Evolutionary conservation across 176 grass and related monocot species (phyloP).

Genomic region (Rhynchospora breviuscula): DNA sequence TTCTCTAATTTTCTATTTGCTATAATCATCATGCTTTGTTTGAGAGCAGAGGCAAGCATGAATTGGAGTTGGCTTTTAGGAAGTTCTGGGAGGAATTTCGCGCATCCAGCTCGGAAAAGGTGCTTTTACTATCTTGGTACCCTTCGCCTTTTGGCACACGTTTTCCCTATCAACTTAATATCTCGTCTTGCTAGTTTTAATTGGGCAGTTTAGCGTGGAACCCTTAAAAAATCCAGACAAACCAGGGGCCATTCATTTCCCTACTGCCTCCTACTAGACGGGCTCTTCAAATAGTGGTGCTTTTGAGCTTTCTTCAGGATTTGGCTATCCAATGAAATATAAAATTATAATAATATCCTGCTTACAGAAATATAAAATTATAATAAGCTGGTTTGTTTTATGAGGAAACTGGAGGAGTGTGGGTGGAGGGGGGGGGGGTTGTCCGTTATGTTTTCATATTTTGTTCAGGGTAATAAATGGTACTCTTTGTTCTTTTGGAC

Average conservation of each 20-base stretch:
- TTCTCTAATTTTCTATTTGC: not conserved
- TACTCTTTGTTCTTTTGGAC: not conserved
- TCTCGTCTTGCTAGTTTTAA: not conserved
- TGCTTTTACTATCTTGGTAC: conserved; percentile 13
- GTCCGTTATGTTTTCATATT: not conserved
- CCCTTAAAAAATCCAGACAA: not conserved
- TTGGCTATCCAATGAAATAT: too few species aligned
- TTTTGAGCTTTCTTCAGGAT: too few species aligned
- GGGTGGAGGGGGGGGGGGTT: not conserved
- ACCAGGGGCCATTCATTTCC: too few species aligned
- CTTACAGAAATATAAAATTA: too few species aligned
- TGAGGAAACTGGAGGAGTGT: not conserved
- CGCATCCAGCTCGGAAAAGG: conserved; percentile 98
- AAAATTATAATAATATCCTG: too few species aligned
- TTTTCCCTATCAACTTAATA: not conserved
- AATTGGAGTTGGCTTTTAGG: conserved; percentile 86
- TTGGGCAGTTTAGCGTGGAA: not conserved
- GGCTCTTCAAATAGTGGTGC: too few species aligned
- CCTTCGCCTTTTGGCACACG: not conserved
- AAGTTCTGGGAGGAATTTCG: conserved; percentile 99
- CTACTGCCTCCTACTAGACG: too few species aligned
- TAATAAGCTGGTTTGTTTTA: not conserved
- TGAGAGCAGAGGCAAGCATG: conserved; percentile 68
- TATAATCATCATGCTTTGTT: not conserved
- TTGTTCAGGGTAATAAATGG: not conserved